Evolutionary conservation across 148 eudicot species (phyloP).

Genomic region (Chenopodium quinoa): DNA sequence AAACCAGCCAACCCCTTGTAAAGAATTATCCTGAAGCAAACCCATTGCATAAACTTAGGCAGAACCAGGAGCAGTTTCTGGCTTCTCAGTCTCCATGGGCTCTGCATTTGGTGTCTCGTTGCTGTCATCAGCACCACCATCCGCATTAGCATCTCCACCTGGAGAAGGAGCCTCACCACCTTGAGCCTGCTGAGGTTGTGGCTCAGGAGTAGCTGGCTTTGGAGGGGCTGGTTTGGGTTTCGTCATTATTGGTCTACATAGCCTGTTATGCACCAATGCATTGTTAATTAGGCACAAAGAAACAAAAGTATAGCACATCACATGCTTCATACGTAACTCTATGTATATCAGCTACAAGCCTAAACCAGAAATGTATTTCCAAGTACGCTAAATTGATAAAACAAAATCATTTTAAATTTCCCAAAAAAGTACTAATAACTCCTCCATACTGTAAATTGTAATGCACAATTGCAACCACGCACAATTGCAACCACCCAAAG

Average conservation of each 20-base stretch:
- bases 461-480: no score
- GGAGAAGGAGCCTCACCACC: constrained; percentile 41
- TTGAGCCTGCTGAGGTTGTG: constrained; percentile 43
- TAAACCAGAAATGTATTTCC: no score
- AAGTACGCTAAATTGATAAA: no score
- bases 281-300: neutral
- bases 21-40: neutral
- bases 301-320: neutral
- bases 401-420: no score
- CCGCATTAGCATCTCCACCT: constrained; percentile 31
- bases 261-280: constrained; percentile 33
- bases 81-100: constrained; percentile 69
- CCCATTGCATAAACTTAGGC: constrained; percentile 14
- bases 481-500: no score
- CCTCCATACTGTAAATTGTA: no score
- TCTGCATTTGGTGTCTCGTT: constrained; percentile 51
- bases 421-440: no score
- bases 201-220: constrained; percentile 73
- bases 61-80: constrained; percentile 25
- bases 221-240: constrained; percentile 75
- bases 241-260: constrained; percentile 79
- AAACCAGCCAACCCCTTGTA: constrained; percentile 5
- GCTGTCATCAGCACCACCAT: constrained; percentile 35
- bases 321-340: neutral
- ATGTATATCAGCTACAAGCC: no score